Base-by-base conservation (phyloP, 202 grass and related monocot genomes). In the Sporobolus alterniflorus region DNA sequence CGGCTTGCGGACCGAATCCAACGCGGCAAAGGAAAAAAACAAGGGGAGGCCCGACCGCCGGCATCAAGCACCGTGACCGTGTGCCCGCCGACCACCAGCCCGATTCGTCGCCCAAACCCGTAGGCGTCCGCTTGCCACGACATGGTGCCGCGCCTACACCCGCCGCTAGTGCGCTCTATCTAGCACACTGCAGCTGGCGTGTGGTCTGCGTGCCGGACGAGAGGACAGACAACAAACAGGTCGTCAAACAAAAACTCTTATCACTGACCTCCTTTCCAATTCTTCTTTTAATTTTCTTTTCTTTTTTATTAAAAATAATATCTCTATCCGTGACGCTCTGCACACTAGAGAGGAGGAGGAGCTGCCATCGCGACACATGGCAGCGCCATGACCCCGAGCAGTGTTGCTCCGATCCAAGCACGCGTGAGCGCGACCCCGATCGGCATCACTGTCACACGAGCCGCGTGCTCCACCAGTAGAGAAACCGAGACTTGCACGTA, bases 401-500 rank as follows among this genome's bases (percentile, higher is more conserved):
- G 78, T 62, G n/a, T n/a, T 18, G 2, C 65, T 83, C 71, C 5
- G 1, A 62, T 33, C 9, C 54, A 16, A 8, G 52, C 20, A 11
- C 3, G 47, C 18, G 73, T 31, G 55, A n/a, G 8, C 51, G 7
- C 7, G 20, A 9, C 51, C 7, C 11, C 49, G 13, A 40, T 32
- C 52, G 41, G 77, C 13, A 30, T 44, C 77, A 15, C 61, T 33
- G 8, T 79, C 86, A n/a, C 75, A 75, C 81, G 86, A 69, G 75
- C 7, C 24, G 51, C 75, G 74, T 52, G 61, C 20, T 80, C 62
- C 81, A 3, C 62, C 81, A 3, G 81, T 63, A 71, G 81, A 79
- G 61, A 75, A 79, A 69, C 69, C 61, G 36, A 3, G 50, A 74
- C 68, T 43, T 68, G 80, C 81, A 88, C 81, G 75, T 40, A 79